Conservation (phyloP, 305 asterid species). For the Nicotiana rustica region DNA sequence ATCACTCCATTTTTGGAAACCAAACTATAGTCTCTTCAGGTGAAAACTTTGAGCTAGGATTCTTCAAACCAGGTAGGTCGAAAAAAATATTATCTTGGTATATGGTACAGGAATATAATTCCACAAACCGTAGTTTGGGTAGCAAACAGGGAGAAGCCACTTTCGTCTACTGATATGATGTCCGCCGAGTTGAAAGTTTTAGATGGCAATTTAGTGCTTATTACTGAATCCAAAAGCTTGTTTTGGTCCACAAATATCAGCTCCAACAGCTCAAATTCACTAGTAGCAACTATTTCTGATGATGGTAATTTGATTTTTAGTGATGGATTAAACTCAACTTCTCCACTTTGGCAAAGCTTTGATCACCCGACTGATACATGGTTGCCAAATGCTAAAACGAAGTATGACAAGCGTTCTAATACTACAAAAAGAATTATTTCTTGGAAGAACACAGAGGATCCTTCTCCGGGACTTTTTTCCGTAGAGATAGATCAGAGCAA, state of each 20-base stretch:
- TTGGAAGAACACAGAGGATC: slow-evolving; percentile 47
- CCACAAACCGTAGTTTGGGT: slow-evolving; percentile 42
- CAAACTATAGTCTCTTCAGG: slow-evolving; percentile 40
- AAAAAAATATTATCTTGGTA: slow-evolving; percentile 32
- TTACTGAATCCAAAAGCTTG: slow-evolving; percentile 23
- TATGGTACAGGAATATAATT: slow-evolving; percentile 38
- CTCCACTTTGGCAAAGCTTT: slow-evolving; percentile 39
- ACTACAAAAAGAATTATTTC: slow-evolving; percentile 21
- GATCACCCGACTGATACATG: slow-evolving; percentile 36
- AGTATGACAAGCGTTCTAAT: neutral
- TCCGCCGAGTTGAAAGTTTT: slow-evolving; percentile 27
- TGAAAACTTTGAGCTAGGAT: slow-evolving; percentile 43
- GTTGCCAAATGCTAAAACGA: slow-evolving; percentile 36
- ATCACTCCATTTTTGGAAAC: slow-evolving; percentile 29
- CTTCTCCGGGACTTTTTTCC: slow-evolving; percentile 54
- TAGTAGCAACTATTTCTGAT: slow-evolving; percentile 28
- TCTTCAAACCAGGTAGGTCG: slow-evolving; percentile 27
- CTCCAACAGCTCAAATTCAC: neutral
- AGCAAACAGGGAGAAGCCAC: slow-evolving; percentile 41
- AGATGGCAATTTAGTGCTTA: slow-evolving; percentile 26
- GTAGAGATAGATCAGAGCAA: slow-evolving; percentile 50
- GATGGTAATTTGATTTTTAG: slow-evolving; percentile 35
- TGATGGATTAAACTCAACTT: slow-evolving; percentile 32
- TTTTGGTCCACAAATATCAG: slow-evolving; percentile 17
- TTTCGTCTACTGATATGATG: neutral